Conservation (phyloP, 2,329 filamentous ascomycete species). For the Drechmeria coniospora region DNA sequence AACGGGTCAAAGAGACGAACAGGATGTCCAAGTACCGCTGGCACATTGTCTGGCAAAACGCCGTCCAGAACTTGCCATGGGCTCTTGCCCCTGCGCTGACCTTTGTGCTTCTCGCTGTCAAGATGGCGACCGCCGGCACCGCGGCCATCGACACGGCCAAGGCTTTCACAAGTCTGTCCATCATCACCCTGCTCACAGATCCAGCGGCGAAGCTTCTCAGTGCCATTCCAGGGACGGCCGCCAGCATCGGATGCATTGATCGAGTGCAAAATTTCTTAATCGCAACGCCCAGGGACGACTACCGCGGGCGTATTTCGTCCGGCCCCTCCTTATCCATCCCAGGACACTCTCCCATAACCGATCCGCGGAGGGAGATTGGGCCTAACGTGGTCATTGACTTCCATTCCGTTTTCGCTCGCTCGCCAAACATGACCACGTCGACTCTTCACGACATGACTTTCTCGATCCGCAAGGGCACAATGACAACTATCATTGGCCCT, state of each 20-base stretch:
- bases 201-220: slow-evolving; percentile 6
- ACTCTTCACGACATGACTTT: slow-evolving; percentile 2
- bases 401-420: slow-evolving; percentile 2
- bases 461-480: slow-evolving; percentile 1
- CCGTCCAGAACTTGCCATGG: slow-evolving; percentile 7
- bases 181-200: slow-evolving; percentile 8
- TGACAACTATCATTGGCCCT: slow-evolving; percentile 4
- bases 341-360: no score
- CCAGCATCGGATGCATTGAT: slow-evolving; percentile 7
- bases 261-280: slow-evolving; percentile 8
- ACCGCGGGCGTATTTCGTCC: not conserved
- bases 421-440: slow-evolving; percentile 1
- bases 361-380: no score
- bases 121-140: slow-evolving; percentile 1
- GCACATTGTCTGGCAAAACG: slow-evolving; percentile 7
- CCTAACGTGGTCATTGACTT: no score
- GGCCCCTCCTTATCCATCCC: no score
- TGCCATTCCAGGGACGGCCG: slow-evolving; percentile 5
- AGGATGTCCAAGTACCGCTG: slow-evolving; percentile 4
- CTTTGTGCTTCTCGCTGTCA: slow-evolving; percentile 5
- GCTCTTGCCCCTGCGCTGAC: slow-evolving; percentile 4
- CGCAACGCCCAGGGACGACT: slow-evolving; percentile 1
- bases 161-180: slow-evolving; percentile 9
- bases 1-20: slow-evolving; percentile 15
- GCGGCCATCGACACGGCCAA: slow-evolving; percentile 3